A percentile compares a stretch with the other conserved stretches of the same genome.
Evolutionary conservation across 2,329 filamentous ascomycete species (phyloP).

Genomic region (Colletotrichum costaricense): DNA sequence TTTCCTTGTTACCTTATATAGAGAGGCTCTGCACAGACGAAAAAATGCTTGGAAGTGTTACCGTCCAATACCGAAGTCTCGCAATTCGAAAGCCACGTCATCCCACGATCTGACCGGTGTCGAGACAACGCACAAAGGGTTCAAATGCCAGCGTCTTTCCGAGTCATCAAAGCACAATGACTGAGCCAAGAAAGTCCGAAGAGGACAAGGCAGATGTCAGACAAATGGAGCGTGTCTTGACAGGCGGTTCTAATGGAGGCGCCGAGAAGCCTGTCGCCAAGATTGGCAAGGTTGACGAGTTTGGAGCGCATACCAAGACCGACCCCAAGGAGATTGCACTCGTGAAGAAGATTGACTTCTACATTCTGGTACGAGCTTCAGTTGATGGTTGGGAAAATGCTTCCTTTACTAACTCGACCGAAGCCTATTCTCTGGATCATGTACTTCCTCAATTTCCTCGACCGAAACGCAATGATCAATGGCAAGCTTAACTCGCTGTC

Average conservation of each 20-base stretch:
- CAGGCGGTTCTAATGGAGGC: slow-evolving; percentile 6
- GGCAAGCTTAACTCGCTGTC: slow-evolving; percentile 43
- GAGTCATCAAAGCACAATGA: slow-evolving; percentile 1
- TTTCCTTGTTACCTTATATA: slow-evolving; percentile 12
- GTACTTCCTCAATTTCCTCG: slow-evolving; percentile 42
- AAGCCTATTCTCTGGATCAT: slow-evolving; percentile 37
- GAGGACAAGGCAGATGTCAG: slow-evolving; percentile 17
- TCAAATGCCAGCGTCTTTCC: neutral
- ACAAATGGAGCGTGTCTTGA: slow-evolving; percentile 25
- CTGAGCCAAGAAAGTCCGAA: slow-evolving; percentile 12
- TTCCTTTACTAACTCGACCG: slow-evolving; percentile 42
- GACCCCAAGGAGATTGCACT: slow-evolving; percentile 50
- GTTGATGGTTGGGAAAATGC: no score
- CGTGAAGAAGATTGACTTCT: slow-evolving; percentile 48
- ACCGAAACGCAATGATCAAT: slow-evolving; percentile 44
- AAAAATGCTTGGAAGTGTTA: neutral
- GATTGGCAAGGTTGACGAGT: slow-evolving; percentile 44
- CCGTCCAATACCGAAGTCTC: neutral
- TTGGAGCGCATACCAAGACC: slow-evolving; percentile 51
- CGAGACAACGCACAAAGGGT: neutral
- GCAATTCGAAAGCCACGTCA: neutral
- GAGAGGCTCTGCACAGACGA: slow-evolving; percentile 7
- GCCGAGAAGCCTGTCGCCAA: slow-evolving; percentile 24
- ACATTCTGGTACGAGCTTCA: slow-evolving; percentile 43
- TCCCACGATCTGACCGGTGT: neutral